Evolutionary conservation across 2,329 filamentous ascomycete genomes (phyloP), one percentile per base, ranked within the genome.

Genomic region (Cercospora citrullina): DNA sequence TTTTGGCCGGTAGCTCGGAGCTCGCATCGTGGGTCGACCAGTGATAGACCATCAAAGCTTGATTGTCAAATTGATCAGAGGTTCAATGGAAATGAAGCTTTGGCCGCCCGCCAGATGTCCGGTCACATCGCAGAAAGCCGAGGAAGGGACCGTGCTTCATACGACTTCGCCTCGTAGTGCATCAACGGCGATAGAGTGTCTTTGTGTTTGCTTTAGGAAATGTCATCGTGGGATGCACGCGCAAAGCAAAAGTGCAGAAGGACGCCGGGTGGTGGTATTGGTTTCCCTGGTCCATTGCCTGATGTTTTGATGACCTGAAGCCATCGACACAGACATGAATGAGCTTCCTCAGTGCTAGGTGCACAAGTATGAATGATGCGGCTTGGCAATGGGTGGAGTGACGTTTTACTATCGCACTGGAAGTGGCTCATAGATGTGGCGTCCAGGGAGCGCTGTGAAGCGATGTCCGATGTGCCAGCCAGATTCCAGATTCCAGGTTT

Each of bases 1-100:
- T 5, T 26, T 18, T 42, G 36, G 30, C 8, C 21, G 58, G 31
- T 39, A 60, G 6, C 58, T 60, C 18, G 16, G 18, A 39, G 58
- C 58, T 60, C 36, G 62, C 23, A 39, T 63, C 31, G 10, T 64
- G 45, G 26, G 31, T 59, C 23, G 63, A 14, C 33, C 30, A 42
- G 33, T 67, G 58, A 28, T 48, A 39, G 39, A 63, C 4, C 12
- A 26, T 23, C 48, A 26, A 39, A 36, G 18, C 12, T 42, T 33
- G 31, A 60, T 60, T 60, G 58, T 12, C 58, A 60, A 42, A 21
- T 9, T 39, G 36, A 21, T 36, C 33, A 60, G 18, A 60, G 58
- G 31, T 16, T 39, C 58, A 42, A 21, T 26, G 31, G 36, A 26
- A 9, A n/a, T 9, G 31, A 60, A 60, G 18, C 31, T 60, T 26